Base-by-base conservation (phyloP, 148 eudicot species). In the Heliamphora exappendiculata region DNA sequence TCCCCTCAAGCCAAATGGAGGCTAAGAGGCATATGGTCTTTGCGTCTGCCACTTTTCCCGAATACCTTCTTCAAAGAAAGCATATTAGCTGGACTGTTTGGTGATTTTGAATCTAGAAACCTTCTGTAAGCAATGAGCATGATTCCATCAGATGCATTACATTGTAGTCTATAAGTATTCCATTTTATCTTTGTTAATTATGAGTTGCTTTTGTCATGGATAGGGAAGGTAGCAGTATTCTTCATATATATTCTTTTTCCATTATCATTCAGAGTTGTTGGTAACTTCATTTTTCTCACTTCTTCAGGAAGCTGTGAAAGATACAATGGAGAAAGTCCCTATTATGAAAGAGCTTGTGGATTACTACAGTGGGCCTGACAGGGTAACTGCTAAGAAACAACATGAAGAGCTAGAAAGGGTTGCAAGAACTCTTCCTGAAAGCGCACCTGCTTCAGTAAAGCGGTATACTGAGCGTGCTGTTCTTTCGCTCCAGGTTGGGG, bases 401-500 rank as follows among this genome's bases (percentile, higher is more conserved):
- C 84, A 86, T 59, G 85, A 74, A 73, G 98, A 95, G 78, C 85
- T 91, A 67, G 90, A 88, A 82, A 87, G 92, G 87, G 93, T 95
- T 73, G 98, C 97, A 63, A 85, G 89, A 81, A 88, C 93, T 51
- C 86, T 89, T 81, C 98, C 98, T 54, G 84, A 85, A 47, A 84
- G 85, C 62, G 87, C 81, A 42, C 97, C 91, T 63, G 74, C 85
- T 75, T 85, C 96, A 44, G 90, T 92, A 36, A 89, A 84, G 78
- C 82, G 87, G 17, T 95, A 89, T 81, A 85, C 96, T 9, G 84
- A 91, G n/a, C 89, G 89, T 60, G 99, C 96, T 80, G 81, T 92
- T 81, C 91, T 89, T 31, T 89, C 97, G 42, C 92, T 95, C 42
- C 94, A 95, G 99, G 99, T 92, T 82, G 57, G 84, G 75, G 67